phyloP scores from a whole-genome alignment of 2,329 filamentous ascomycete species.

The Alternaria rosae region DNA sequence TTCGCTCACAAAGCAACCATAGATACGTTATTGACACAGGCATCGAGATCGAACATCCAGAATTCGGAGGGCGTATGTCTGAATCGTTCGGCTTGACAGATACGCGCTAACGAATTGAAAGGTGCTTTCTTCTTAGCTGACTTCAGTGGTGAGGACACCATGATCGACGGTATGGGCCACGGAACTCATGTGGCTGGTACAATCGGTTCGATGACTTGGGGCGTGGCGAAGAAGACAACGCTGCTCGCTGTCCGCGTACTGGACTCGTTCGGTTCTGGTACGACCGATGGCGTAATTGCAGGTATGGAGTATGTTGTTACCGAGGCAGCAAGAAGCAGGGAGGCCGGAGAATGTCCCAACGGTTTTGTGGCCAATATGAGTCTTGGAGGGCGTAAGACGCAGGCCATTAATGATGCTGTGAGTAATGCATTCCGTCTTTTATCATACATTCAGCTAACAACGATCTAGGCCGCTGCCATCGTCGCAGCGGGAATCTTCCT shows the following conservation, averaged over 20 bases:
- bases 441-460: not conserved
- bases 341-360: slow-evolving; percentile 29
- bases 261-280: slow-evolving; percentile 32
- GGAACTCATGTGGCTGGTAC: slow-evolving; percentile 50
- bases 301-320: slow-evolving; percentile 34
- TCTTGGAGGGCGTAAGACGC: slow-evolving; percentile 39
- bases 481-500: slow-evolving; percentile 47
- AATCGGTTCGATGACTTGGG: slow-evolving; percentile 40
- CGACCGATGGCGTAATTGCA: slow-evolving; percentile 32
- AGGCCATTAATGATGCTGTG: slow-evolving; percentile 37
- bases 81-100: not conserved
- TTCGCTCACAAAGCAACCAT: not conserved
- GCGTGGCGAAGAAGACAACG: slow-evolving; percentile 46
- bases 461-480: slow-evolving; percentile 38
- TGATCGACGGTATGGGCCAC: slow-evolving; percentile 41
- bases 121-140: slow-evolving; percentile 39
- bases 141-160: slow-evolving; percentile 29
- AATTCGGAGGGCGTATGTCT: slow-evolving; percentile 47
- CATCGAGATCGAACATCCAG: slow-evolving; percentile 61
- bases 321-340: slow-evolving; percentile 15
- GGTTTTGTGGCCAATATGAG: slow-evolving; percentile 46
- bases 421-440: not conserved
- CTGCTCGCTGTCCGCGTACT: slow-evolving; percentile 50
- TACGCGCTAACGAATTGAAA: slow-evolving; percentile 8
- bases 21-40: slow-evolving; percentile 71